Evolutionary conservation across 139 green algal species (phyloP), one percentile per base, ranked within the genome.

Genomic region (Haematococcus lacustris): DNA sequence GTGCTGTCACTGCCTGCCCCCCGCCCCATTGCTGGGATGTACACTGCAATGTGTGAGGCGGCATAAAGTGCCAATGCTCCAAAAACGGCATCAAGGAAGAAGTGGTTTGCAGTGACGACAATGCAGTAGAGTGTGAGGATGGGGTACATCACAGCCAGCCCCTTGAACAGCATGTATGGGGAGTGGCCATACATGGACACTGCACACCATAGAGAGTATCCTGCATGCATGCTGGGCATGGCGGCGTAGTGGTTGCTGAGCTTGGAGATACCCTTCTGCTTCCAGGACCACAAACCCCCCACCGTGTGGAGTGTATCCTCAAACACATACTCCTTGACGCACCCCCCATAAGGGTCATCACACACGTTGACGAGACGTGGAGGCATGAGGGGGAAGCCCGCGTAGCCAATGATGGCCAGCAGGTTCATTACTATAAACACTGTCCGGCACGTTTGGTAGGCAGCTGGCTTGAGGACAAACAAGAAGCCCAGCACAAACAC

Each of bases 161-260:
- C 57, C 1, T 62, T 60, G 33, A 80, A 51, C 28, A 65, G 39
- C 6, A 9, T 13, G 60, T 50, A 68, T 9, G 57, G 66, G 1
- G 71, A 74, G 66, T 74, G 30, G 33, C 47, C 59, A 43, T 73
- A 72, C 66, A 81, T 77, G 41, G 76, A 73, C 0, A 70, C 26
- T 57, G 50, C 67, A 59, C 71, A 77, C 76, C 76, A 81, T 2
- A 77, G 47, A 3, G 71, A 71, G 66, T 81, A 81, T 35, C 76
- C 76, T 1, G 68, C 71, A 40, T 81, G 76, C 76, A 81, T 81
- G 76, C 30, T 65, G 53, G 76, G 76, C 76, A 81, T 81, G 50
- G 76, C 76, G 1, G 76, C 76, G 47, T 81, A 81, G 53, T 81
- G 76, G 60, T 81, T 81, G 41, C 50, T 67, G 13, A 78, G 53